phyloP scores from a whole-genome alignment of 78 protist genomes.

The Speleostelium caveatum region DNA sequence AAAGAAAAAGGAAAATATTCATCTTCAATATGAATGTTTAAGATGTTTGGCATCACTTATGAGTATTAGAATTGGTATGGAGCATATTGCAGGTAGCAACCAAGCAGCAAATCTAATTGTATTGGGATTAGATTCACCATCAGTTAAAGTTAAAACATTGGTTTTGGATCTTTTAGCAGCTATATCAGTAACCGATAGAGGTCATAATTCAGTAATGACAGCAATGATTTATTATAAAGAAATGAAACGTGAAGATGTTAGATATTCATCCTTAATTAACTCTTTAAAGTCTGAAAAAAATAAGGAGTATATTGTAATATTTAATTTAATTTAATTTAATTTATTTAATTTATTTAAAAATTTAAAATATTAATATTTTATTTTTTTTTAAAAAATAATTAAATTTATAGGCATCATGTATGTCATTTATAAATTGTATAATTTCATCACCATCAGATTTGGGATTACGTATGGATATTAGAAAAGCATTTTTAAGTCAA shows the following conservation, averaged over 20 bases:
- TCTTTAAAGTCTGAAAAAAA: slow-evolving; percentile 34
- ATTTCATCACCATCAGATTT: slow-evolving; percentile 67
- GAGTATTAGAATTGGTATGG: slow-evolving; percentile 74
- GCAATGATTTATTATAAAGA: slow-evolving; percentile 67
- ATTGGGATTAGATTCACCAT: slow-evolving; percentile 29
- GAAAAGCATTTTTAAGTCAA: slow-evolving; percentile 64
- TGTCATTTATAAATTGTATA: slow-evolving; percentile 74
- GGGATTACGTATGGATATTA: slow-evolving; percentile 45
- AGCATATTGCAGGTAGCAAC: slow-evolving; percentile 26
- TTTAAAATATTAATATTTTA: not conserved
- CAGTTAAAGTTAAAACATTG: slow-evolving; percentile 49
- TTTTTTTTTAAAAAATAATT: not conserved
- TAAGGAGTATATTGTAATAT: slow-evolving; percentile 31
- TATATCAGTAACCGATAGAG: slow-evolving; percentile 29
- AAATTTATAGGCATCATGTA: slow-evolving; percentile 13
- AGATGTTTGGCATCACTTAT: slow-evolving; percentile 60
- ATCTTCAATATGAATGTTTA: slow-evolving; percentile 46
- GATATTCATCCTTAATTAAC: slow-evolving; percentile 34
- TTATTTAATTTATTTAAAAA: not conserved
- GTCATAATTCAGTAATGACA: slow-evolving; percentile 52
- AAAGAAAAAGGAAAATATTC: slow-evolving; percentile 32
- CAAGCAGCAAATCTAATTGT: slow-evolving; percentile 50
- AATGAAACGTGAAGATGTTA: slow-evolving; percentile 26
- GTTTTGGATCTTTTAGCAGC: slow-evolving; percentile 48
- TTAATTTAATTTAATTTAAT: not conserved